Percentiles rank a stretch among this genome's conserved stretches.
Conservation (phyloP, 2,329 filamentous ascomycete species). For the Epichloe amarillans region DNA sequence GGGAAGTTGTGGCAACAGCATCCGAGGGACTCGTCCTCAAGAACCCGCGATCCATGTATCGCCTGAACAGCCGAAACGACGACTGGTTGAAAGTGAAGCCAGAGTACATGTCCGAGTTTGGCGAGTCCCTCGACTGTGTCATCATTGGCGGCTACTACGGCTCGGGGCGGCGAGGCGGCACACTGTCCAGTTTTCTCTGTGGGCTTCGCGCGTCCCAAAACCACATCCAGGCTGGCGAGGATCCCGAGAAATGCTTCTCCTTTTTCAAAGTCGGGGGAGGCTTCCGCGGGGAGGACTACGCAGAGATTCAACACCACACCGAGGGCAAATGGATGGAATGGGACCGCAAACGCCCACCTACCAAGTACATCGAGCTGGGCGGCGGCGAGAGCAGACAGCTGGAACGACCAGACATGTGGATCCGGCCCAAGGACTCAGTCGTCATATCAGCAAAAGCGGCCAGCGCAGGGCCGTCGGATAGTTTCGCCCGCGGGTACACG, state of each 20-base stretch:
- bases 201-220: conserved; percentile 65
- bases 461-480: conserved; percentile 58
- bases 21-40: conserved; percentile 89
- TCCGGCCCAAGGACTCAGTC: conserved; percentile 74
- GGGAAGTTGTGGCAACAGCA: conserved; percentile 71
- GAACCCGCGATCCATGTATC: conserved; percentile 78
- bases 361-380: conserved; percentile 65
- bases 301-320: conserved; percentile 66
- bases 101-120: conserved; percentile 95
- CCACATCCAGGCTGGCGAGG: conserved; percentile 42
- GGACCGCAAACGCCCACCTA: conserved; percentile 65
- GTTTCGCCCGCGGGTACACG: conserved; percentile 65
- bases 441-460: conserved; percentile 85
- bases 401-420: conserved; percentile 86
- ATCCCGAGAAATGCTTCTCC: conserved; percentile 70
- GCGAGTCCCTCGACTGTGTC: conserved; percentile 81
- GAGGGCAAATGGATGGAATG: conserved; percentile 87
- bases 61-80: conserved; percentile 78
- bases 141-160: conserved; percentile 90
- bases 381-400: conserved; percentile 57
- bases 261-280: conserved; percentile 98
- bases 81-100: conserved; percentile 99
- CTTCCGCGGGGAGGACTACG: conserved; percentile 74
- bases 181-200: conserved; percentile 77
- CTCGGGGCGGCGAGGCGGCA: conserved; percentile 70